Conservation (phyloP, 371 early-diverging fungal species). For the Saksenaea vasiformis region DNA sequence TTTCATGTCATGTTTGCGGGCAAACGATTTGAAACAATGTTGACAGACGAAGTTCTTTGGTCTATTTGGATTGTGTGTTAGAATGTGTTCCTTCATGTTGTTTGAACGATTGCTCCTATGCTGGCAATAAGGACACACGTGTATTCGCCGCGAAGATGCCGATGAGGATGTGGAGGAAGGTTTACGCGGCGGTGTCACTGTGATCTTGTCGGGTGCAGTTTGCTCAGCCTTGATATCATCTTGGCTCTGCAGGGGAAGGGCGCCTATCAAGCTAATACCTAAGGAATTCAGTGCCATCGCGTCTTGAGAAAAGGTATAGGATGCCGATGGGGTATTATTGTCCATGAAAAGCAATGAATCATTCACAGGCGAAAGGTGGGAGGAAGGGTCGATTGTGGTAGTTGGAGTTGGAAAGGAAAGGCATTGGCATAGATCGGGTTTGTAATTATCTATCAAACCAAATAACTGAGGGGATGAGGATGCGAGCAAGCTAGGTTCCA, state of each 20-base stretch:
- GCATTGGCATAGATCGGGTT: background rate
- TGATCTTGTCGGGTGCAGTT: background rate
- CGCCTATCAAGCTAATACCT: background rate
- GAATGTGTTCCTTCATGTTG: conserved; percentile 49
- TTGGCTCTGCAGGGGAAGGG: background rate
- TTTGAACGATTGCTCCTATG: conserved; percentile 44
- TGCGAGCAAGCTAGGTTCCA: background rate
- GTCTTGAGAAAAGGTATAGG: background rate
- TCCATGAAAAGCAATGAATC: background rate
- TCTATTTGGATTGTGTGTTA: conserved; percentile 42
- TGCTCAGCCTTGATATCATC: background rate
- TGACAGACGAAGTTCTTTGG: conserved; percentile 40
- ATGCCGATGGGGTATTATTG: background rate
- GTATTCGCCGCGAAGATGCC: conserved; percentile 15
- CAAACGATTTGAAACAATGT: conserved; percentile 60
- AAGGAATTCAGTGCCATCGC: background rate
- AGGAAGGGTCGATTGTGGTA: background rate
- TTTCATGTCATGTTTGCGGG: conserved; percentile 71
- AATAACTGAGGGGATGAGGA: background rate
- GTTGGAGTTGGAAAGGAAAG: background rate
- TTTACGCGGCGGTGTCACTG: background rate
- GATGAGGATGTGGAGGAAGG: conserved; percentile 5
- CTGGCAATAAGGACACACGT: conserved; percentile 33
- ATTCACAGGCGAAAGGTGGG: background rate
- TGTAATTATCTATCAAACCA: background rate